These are phyloP conservation scores for Mollisiaceae sp. DNA, from an alignment of 2,329 filamentous ascomycete genomes.

Conservation along the genomic window DNA sequence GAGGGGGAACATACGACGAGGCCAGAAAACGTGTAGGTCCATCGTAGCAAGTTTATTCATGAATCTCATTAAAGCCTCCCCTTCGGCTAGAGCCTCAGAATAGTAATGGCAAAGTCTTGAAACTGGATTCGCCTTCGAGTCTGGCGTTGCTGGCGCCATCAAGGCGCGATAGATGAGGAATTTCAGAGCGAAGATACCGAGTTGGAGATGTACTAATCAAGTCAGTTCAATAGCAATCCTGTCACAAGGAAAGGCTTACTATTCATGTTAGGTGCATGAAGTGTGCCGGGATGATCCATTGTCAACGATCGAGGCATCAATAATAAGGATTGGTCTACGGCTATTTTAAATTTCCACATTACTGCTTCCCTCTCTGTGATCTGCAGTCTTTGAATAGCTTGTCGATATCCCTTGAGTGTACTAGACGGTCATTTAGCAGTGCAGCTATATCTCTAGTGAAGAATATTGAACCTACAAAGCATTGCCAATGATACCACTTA, in stretches of 20 bases:
- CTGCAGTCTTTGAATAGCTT: slow-evolving; percentile 14
- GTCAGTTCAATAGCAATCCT: slow-evolving; percentile 11
- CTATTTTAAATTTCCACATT: slow-evolving; percentile 37
- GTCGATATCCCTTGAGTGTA: slow-evolving; percentile 21
- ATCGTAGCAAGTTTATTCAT: slow-evolving; percentile 13
- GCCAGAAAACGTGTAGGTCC: slow-evolving; percentile 25
- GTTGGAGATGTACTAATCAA: slow-evolving; percentile 47
- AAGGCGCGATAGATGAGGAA: slow-evolving; percentile 51
- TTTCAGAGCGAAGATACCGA: slow-evolving; percentile 50
- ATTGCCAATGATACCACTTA: slow-evolving; percentile 18
- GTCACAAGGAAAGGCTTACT: neutral
- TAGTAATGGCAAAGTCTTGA: slow-evolving; percentile 23
- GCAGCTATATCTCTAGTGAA: neutral
- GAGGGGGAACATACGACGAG: slow-evolving; percentile 22
- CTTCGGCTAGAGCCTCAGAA: slow-evolving; percentile 18
- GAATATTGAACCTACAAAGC: slow-evolving; percentile 21
- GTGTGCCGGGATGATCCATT: slow-evolving; percentile 1
- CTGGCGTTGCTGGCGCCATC: slow-evolving; percentile 52
- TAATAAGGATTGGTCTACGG: slow-evolving; percentile 23
- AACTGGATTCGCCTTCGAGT: slow-evolving; percentile 47
- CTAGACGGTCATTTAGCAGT: slow-evolving; percentile 3
- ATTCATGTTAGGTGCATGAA: neutral
- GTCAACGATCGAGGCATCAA: slow-evolving; percentile 28
- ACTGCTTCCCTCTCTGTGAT: slow-evolving; percentile 8
- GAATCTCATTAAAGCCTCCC: slow-evolving; percentile 26